Evolutionary conservation across 208 protist genomes (phyloP), one percentile per base, ranked within the genome.

Genomic region (Trypanosoma platydactyli): DNA sequence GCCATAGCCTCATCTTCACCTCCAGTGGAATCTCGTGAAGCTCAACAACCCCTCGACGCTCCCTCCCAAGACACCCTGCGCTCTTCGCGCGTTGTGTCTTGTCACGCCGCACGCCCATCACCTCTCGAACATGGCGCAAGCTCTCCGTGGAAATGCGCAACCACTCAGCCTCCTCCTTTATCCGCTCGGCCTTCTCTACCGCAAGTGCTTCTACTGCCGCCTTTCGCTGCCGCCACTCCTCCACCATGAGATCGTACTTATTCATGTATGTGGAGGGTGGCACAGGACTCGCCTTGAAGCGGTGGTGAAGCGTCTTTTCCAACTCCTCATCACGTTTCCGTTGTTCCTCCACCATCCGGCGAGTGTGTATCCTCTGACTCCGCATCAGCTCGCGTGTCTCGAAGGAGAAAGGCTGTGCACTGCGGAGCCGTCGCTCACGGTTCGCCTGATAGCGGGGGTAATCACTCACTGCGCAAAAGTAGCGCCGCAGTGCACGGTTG

Each of bases 171-270:
- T 94, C 84, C 54, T 89, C 76, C 57, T 71, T 69, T 27, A 81
- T 78, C 20, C 69, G 44, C 54, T 85, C 73, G 1, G 90, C 90
- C 54, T 75, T 76, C 77, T 84, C 79, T 2, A 73, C 57, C 25
- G 90, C 83, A 16, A 88, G 65, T 29, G 75, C 65, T 57, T 83
- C 77, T 27, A 88, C 81, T 0, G 87, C 86, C 16, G 80, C 79
- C 71, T 90, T 89, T 40, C 87, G 82, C 76, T 90, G 80, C 11
- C 84, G 81, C 90, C 90, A 96, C 73, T 96, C 90, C 70, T 93
- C 83, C 41, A 96, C 80, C 90, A 96, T 96, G 27, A 96, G 55
- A 41, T 84, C 87, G 51, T 96, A 96, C 72, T 93, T 94, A 64
- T 89, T 88, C 76, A 96, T 85, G 66, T 91, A 96, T 16, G 90